phyloP scores from a whole-genome alignment of 192 early-diverging fungal genomes.

The Spizellomyces punctatus region DNA sequence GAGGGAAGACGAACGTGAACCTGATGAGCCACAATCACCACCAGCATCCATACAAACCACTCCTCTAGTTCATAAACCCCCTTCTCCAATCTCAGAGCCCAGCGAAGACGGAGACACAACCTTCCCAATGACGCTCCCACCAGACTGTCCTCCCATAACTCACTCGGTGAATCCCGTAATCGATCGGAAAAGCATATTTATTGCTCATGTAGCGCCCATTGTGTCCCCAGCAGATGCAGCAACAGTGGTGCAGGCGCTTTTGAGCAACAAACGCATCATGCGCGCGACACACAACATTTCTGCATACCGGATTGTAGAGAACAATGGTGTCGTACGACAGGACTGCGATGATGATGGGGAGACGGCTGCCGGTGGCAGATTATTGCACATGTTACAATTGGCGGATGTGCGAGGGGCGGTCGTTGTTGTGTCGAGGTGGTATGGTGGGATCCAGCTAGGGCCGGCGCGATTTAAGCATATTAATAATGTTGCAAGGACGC shows the following conservation, averaged over 20 bases:
- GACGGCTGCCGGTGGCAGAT: conserved; percentile 80
- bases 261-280: conserved; percentile 68
- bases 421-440: conserved; percentile 86
- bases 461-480: conserved; percentile 91
- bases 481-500: conserved; percentile 75
- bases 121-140: conserved; percentile 9
- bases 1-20: neutral
- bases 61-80: neutral
- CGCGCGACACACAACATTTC: conserved; percentile 87
- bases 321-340: conserved; percentile 58
- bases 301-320: conserved; percentile 79
- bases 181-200: conserved; percentile 83
- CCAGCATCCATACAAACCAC: neutral
- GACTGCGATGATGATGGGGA: conserved; percentile 94
- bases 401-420: conserved; percentile 71
- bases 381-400: conserved; percentile 82
- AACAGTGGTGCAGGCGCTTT: conserved; percentile 52
- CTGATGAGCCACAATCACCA: neutral
- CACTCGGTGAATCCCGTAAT: conserved; percentile 60
- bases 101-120: neutral
- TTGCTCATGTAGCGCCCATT: conserved; percentile 75
- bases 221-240: conserved; percentile 57
- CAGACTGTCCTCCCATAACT: conserved; percentile 49
- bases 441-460: conserved; percentile 84
- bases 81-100: neutral